A percentile compares a stretch with the other conserved stretches of the same genome.
These are phyloP conservation scores for Hibiscus syriacus DNA, from an alignment of 345 rosid genomes.

Conservation along the genomic window DNA sequence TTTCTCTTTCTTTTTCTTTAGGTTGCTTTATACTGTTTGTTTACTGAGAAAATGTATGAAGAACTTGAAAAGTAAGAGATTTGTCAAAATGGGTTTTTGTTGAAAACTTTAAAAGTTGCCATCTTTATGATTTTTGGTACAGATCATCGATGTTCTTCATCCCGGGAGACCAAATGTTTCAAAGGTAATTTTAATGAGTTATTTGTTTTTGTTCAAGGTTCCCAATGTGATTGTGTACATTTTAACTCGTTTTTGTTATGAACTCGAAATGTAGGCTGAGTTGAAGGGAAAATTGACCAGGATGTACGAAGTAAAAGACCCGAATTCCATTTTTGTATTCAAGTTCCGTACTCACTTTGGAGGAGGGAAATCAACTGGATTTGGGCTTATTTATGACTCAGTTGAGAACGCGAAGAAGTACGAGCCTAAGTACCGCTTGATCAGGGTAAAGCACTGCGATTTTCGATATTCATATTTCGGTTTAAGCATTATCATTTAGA, in stretches of 20 bases:
- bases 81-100: neutral
- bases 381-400: conserved; percentile 60
- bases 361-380: conserved; percentile 71
- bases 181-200: conserved; percentile 42
- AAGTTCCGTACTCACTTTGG: conserved; percentile 74
- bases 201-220: neutral
- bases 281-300: conserved; percentile 50
- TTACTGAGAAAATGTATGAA: neutral
- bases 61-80: neutral
- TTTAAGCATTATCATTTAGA: neutral
- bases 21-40: neutral
- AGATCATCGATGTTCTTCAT: conserved; percentile 95
- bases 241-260: conserved; percentile 12
- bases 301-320: conserved; percentile 59
- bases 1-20: too few relatives aligned
- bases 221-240: neutral
- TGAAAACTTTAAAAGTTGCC: neutral
- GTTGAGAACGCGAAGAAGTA: conserved; percentile 61
- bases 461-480: neutral
- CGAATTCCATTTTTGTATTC: conserved; percentile 55
- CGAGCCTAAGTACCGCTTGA: conserved; percentile 67
- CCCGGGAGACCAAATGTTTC: conserved; percentile 94
- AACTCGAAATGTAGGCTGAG: conserved; percentile 66
- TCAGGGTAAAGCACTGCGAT: conserved; percentile 40
- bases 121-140: conserved; percentile 3